A percentile compares a stretch with the other conserved stretches of the same genome.
Conservation (phyloP, 768 basidiomycete genomes). For the Xanthoconium stramineum region DNA sequence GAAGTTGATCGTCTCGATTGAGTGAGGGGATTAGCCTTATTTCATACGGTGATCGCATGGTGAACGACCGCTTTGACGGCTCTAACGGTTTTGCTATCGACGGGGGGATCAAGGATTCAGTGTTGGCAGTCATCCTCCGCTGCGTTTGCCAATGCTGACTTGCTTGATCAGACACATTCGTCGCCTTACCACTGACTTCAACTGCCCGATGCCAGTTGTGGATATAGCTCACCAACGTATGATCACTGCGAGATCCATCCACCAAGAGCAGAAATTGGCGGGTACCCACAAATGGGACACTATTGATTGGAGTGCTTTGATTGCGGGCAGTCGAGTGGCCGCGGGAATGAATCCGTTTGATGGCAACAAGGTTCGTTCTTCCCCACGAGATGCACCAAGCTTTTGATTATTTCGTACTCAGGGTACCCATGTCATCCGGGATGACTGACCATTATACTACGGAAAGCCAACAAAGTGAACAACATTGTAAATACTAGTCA, state of each 20-base stretch:
- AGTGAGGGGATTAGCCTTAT: constrained; percentile 39
- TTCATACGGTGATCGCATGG: constrained; percentile 64
- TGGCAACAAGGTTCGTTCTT: constrained; percentile 28
- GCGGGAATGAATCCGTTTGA: constrained; percentile 59
- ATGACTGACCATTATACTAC: constrained; percentile 11
- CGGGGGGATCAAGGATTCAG: constrained; percentile 85
- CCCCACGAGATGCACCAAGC: neutral
- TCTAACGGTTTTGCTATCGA: constrained; percentile 73
- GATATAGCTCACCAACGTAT: constrained; percentile 77
- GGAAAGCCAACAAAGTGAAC: too few species aligned
- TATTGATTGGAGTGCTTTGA: constrained; percentile 81
- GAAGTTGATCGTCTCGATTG: neutral
- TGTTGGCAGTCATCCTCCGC: constrained; percentile 35
- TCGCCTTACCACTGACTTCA: constrained; percentile 58
- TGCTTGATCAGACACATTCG: constrained; percentile 55
- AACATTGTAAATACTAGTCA: too few species aligned
- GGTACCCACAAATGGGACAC: constrained; percentile 52
- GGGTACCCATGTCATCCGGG: constrained; percentile 21
- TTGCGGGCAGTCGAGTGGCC: constrained; percentile 73
- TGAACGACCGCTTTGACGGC: constrained; percentile 72
- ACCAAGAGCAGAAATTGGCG: constrained; percentile 42
- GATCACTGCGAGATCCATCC: constrained; percentile 73
- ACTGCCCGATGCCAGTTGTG: constrained; percentile 68
- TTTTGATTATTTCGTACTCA: neutral
- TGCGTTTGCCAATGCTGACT: constrained; percentile 1